Evolutionary conservation across 768 basidiomycete species (phyloP).

Genomic region (Neoboletus brunneissimus): DNA sequence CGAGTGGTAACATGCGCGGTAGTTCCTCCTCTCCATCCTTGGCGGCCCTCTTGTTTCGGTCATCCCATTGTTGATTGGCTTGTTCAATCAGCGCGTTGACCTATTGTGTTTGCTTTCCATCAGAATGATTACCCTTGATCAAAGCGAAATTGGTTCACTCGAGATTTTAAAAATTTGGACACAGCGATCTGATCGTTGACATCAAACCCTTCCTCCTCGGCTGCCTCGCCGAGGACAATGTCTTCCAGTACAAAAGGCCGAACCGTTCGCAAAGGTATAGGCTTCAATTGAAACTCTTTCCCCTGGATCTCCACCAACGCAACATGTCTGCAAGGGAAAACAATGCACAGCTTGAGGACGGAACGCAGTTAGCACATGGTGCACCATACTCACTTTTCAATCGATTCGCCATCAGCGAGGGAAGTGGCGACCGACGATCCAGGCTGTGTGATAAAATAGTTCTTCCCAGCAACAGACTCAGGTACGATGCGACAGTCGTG

Average conservation of each 20-base stretch:
- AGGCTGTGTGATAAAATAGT: constrained; percentile 90
- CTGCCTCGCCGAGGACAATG: constrained; percentile 67
- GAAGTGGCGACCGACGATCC: constrained; percentile 95
- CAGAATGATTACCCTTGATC: background rate
- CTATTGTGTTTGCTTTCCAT: constrained; percentile 33
- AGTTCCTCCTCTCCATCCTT: constrained; percentile 61
- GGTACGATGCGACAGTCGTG: constrained; percentile 95
- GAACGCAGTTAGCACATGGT: background rate
- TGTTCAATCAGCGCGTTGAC: constrained; percentile 76
- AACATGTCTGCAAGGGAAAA: constrained; percentile 63
- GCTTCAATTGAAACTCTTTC: constrained; percentile 82
- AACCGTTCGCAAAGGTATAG: constrained; percentile 86
- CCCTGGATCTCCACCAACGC: constrained; percentile 86
- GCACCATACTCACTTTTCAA: constrained; percentile 66
- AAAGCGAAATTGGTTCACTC: constrained; percentile 42
- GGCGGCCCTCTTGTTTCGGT: constrained; percentile 38
- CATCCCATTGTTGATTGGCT: constrained; percentile 49
- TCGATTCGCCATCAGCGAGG: constrained; percentile 87
- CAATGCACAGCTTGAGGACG: background rate
- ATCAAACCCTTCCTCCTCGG: constrained; percentile 75
- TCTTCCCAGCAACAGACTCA: constrained; percentile 86
- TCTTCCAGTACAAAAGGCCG: constrained; percentile 93
- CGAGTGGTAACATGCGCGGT: constrained; percentile 77
- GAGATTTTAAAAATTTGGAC: constrained; percentile 70
- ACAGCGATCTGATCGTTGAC: constrained; percentile 81